Evolutionary conservation across 345 rosid genomes (phyloP), one percentile per base, ranked within the genome.

Genomic region (Eucalyptus lansdowneana): DNA sequence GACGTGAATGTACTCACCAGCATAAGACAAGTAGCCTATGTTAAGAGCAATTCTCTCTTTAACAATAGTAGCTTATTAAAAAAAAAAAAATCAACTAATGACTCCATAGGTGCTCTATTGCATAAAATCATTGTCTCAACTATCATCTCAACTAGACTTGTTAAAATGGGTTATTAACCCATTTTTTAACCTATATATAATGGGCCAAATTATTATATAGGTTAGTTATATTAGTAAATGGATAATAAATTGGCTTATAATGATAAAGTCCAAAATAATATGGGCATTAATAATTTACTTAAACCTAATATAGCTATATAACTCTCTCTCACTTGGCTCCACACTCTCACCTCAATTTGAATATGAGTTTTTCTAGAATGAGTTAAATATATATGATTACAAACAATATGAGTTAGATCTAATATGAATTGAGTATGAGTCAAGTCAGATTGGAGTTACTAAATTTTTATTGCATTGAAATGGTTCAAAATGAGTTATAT

Each of bases 371-470:
- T 60, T 6, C 4, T 60, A 60, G 1, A 27, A 3, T 60, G 7
- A 12, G 29, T 60, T 27, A 60, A 60, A 60, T 60, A 60, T 60
- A 12, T 2, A 60, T 2, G 8, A 0, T 1, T 60, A 5, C 1
- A 2, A 6, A 27, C 4, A 27, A 60, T 12, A 60, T 60, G 31
- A 6, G 15, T 60, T 0, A 2, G 14, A 24, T 56, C 0, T 4
- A 2, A 56, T 22, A 24, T 24, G 29, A 56, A 56, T 22, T 24
- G 3, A 56, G 2, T 56, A 56, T 24, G 1, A 56, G 13, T 24
- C 13, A 11, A 22, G 13, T 22, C 8, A 27, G 0, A 27, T 60
- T 6, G 2, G 31, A 27, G 7, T 27, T 5, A 27, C 4, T 27
- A 60, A 25, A 12, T 25, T 60, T 60, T 27, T 60, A 27, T 27